phyloP scores from a whole-genome alignment of 148 eudicot species.

The Simmondsia chinensis region DNA sequence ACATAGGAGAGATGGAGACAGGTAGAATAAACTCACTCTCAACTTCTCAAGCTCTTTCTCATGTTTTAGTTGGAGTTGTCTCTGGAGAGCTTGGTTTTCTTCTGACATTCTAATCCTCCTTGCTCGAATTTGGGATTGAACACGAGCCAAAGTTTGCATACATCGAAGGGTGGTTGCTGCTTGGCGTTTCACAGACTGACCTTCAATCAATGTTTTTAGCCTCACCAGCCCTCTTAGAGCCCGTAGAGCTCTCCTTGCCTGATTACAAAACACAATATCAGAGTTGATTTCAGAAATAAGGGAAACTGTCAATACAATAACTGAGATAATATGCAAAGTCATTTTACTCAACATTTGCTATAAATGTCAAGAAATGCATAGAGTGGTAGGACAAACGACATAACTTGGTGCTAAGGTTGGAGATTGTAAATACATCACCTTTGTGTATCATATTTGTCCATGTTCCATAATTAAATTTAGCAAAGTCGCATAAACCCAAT shows the following conservation, averaged over 20 bases:
- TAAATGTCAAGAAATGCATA: too few relatives aligned
- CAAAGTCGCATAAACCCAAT: too few relatives aligned
- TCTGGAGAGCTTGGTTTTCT: slow-evolving; percentile 72
- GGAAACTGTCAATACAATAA: too few relatives aligned
- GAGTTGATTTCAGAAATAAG: too few relatives aligned
- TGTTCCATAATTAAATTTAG: too few relatives aligned
- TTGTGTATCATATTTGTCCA: too few relatives aligned
- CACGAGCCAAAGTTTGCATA: slow-evolving; percentile 84
- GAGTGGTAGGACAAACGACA: too few relatives aligned
- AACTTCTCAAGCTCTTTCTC: slow-evolving; percentile 64
- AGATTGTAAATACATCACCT: too few relatives aligned
- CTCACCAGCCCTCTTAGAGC: slow-evolving; percentile 83
- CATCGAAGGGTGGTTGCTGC: slow-evolving; percentile 61
- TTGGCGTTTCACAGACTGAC: slow-evolving; percentile 87
- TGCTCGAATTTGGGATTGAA: slow-evolving; percentile 68
- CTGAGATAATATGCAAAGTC: too few relatives aligned
- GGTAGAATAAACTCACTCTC: slow-evolving; percentile 64
- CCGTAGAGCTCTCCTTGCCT: slow-evolving; percentile 88
- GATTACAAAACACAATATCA: neutral
- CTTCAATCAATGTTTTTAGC: slow-evolving; percentile 70
- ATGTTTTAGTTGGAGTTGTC: slow-evolving; percentile 69
- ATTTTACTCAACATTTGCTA: too few relatives aligned
- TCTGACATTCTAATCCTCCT: slow-evolving; percentile 69
- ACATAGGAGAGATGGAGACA: too few relatives aligned
- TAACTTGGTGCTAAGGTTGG: too few relatives aligned